A percentile compares a stretch with the other conserved stretches of the same genome.
Conservation (phyloP, 805 yeast species). For the Pichia rugopelliculosa region DNA sequence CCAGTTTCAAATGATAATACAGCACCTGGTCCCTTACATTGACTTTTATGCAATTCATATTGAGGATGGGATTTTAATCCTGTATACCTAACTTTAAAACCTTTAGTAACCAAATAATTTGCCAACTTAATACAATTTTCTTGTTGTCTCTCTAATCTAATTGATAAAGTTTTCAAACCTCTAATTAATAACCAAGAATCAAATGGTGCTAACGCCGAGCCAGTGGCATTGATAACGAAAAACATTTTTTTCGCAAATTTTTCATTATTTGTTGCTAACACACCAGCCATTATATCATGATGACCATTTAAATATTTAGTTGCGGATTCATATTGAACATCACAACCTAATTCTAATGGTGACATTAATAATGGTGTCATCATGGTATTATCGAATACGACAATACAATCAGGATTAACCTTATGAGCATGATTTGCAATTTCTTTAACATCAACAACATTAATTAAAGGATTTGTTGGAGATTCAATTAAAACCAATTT, state of each 20-base stretch:
- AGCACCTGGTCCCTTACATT: slow-evolving; percentile 82
- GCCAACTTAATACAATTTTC: slow-evolving; percentile 71
- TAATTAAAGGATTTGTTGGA: slow-evolving; percentile 91
- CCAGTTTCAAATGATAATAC: slow-evolving; percentile 89
- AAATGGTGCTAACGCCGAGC: slow-evolving; percentile 87
- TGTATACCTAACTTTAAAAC: slow-evolving; percentile 78
- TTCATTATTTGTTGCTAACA: slow-evolving; percentile 60
- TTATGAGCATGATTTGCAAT: slow-evolving; percentile 61
- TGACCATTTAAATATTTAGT: slow-evolving; percentile 92
- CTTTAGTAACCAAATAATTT: slow-evolving; percentile 55
- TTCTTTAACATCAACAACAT: slow-evolving; percentile 71
- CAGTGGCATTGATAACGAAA: slow-evolving; percentile 80
- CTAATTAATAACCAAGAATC: slow-evolving; percentile 86
- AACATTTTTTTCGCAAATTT: slow-evolving; percentile 62
- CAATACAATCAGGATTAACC: slow-evolving; percentile 56
- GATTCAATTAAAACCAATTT: slow-evolving; percentile 78
- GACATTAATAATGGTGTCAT: slow-evolving; percentile 84
- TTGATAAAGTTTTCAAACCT: slow-evolving; percentile 82
- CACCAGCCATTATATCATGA: slow-evolving; percentile 96
- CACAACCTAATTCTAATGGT: slow-evolving; percentile 82
- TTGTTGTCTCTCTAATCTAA: slow-evolving; percentile 85
- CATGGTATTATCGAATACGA: slow-evolving; percentile 94
- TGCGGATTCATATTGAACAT: slow-evolving; percentile 88
- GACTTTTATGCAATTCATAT: slow-evolving; percentile 66
- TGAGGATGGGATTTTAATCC: slow-evolving; percentile 80